Percentiles rank a stretch among this genome's conserved stretches.
These are phyloP conservation scores for Moesziomyces sp. DNA, from an alignment of 1,284 basidiomycete genomes.

Conservation along the genomic window DNA sequence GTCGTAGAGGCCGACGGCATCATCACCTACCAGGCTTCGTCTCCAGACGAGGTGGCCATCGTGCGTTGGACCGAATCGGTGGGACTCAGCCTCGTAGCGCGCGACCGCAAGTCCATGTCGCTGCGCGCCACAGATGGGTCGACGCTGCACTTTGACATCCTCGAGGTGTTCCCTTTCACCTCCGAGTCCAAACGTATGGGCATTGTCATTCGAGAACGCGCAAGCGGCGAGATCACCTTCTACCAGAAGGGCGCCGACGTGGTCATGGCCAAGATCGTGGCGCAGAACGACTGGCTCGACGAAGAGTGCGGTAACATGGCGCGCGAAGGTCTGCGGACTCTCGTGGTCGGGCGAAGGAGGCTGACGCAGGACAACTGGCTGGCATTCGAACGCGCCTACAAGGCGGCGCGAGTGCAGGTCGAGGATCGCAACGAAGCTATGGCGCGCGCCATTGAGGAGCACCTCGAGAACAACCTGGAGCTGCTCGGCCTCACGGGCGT, in stretches of 20 bases:
- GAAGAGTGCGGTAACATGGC: slow-evolving; percentile 99
- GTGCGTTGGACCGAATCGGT: slow-evolving; percentile 98
- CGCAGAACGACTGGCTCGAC: slow-evolving; percentile 97
- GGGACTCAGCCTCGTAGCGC: slow-evolving; percentile 84
- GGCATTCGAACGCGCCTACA: slow-evolving; percentile 81
- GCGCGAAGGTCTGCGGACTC: slow-evolving; percentile 90
- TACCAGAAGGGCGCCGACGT: slow-evolving; percentile 98
- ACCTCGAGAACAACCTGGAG: slow-evolving; percentile 89
- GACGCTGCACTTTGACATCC: slow-evolving; percentile 79
- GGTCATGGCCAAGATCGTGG: slow-evolving; percentile 93
- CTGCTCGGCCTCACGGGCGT: slow-evolving; percentile 94
- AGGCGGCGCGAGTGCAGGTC: slow-evolving; percentile 79
- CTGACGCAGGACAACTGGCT: slow-evolving; percentile 78
- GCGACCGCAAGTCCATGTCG: slow-evolving; percentile 85
- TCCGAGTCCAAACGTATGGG: slow-evolving; percentile 99
- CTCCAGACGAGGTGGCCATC: slow-evolving; percentile 98
- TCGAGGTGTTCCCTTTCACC: slow-evolving; percentile 95
- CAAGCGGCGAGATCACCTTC: slow-evolving; percentile 83
- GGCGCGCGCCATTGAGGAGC: slow-evolving; percentile 77
- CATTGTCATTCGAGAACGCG: slow-evolving; percentile 85
- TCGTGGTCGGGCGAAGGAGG: slow-evolving; percentile 88
- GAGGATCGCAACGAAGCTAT: slow-evolving; percentile 79
- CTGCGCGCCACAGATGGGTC: slow-evolving; percentile 53
- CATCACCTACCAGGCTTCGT: slow-evolving; percentile 96
- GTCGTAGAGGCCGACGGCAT: slow-evolving; percentile 91